These are phyloP conservation scores for Sanghuangporus weigelae DNA, from an alignment of 1,284 basidiomycete species.

Conservation along the genomic window DNA sequence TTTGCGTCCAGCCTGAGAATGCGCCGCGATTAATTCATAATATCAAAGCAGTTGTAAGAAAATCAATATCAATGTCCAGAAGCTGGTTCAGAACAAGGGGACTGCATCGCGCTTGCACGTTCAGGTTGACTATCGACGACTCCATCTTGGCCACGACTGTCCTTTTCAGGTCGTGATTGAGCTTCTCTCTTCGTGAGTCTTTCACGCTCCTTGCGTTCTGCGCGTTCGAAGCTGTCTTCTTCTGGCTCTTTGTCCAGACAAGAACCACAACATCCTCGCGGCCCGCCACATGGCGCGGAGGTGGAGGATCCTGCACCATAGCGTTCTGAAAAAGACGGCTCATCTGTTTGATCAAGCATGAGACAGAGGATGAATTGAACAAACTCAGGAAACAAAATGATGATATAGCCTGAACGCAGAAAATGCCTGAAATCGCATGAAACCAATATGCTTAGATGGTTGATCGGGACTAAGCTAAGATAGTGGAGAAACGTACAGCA, in stretches of 20 bases:
- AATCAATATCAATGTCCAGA: neutral
- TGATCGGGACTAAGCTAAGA: neutral
- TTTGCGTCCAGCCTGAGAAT: too few species aligned
- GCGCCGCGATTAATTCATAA: too few species aligned
- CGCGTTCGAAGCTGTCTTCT: slow-evolving; percentile 14
- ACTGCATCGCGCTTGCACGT: neutral
- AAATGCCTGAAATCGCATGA: neutral
- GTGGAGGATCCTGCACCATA: slow-evolving; percentile 8
- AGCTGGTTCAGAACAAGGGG: neutral
- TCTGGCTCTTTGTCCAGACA: slow-evolving; percentile 11
- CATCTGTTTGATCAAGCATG: neutral
- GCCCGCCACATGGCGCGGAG: slow-evolving; percentile 10
- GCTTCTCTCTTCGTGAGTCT: neutral
- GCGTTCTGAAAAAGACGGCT: neutral
- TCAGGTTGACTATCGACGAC: neutral
- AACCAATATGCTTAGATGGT: neutral
- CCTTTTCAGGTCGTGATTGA: neutral
- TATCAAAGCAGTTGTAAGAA: neutral
- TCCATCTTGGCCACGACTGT: neutral
- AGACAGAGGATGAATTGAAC: neutral
- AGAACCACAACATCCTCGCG: slow-evolving; percentile 14
- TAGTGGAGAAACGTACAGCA: neutral
- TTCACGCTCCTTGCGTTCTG: slow-evolving; percentile 15
- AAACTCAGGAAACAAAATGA: neutral
- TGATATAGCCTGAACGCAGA: neutral